Evolutionary conservation across 306 rosid species (phyloP).

Genomic region (Cucumis hystrix): DNA sequence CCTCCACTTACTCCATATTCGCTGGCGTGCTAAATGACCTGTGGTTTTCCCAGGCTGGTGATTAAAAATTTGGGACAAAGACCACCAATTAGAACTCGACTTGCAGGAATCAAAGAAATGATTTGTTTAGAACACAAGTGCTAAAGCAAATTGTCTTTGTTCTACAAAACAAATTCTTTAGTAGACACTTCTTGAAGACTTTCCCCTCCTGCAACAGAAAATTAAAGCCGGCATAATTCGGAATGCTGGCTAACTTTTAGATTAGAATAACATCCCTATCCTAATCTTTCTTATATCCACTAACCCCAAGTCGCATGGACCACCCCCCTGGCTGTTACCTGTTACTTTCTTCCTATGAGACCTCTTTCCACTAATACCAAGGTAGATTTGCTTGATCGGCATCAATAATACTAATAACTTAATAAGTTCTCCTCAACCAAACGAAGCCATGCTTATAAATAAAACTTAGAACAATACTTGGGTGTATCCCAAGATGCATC

Average conservation of each 20-base stretch:
- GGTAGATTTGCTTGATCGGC: not conserved
- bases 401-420: not conserved
- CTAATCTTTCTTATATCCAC: not conserved
- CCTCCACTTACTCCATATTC: slow-evolving; percentile 16
- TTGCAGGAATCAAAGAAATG: slow-evolving; percentile 15
- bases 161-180: not conserved
- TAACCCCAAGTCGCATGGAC: not conserved
- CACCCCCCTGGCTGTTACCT: not conserved
- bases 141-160: slow-evolving; percentile 20
- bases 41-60: slow-evolving; percentile 5
- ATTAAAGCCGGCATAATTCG: not conserved
- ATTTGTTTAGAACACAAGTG: not conserved
- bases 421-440: not conserved
- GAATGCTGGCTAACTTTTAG: not conserved
- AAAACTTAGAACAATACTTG: too few species aligned
- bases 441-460: too few species aligned
- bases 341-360: not conserved
- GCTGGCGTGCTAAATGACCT: slow-evolving; percentile 12
- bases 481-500: too few species aligned
- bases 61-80: slow-evolving; percentile 13
- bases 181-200: slow-evolving; percentile 4
- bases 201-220: not conserved
- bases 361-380: slow-evolving; percentile 30
- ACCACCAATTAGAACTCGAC: slow-evolving; percentile 18
- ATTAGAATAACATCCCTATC: not conserved